Conservation (phyloP, 495 filamentous ascomycete species). For the Penicillium argentinense region DNA sequence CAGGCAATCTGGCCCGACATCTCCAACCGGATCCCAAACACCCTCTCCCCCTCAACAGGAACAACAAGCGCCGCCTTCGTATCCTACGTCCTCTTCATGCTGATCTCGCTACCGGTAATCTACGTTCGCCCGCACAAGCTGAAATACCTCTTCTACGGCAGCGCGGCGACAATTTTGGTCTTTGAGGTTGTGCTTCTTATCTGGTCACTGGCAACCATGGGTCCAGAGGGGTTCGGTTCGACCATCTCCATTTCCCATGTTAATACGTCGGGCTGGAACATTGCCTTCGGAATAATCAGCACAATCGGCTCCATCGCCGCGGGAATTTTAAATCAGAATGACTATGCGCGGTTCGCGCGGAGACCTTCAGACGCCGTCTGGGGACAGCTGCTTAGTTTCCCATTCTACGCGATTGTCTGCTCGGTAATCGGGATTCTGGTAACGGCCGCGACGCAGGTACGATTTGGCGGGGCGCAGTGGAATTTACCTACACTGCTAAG, state of each 20-base stretch:
- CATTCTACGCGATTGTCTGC: conserved; percentile 24
- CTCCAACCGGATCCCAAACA: conserved; percentile 25
- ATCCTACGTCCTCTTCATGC: conserved; percentile 23
- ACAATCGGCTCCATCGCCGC: conserved; percentile 19
- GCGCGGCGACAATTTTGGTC: conserved; percentile 8
- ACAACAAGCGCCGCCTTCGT: conserved; percentile 28
- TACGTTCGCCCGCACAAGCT: conserved; percentile 18
- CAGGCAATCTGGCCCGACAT: conserved; percentile 23
- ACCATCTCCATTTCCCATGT: not conserved
- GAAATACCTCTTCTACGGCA: conserved; percentile 11
- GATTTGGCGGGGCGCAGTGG: conserved; percentile 41
- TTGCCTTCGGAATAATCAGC: conserved; percentile 20
- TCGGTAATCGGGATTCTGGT: conserved; percentile 39
- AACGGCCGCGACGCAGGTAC: conserved; percentile 31
- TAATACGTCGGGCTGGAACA: conserved; percentile 9
- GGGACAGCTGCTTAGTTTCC: conserved; percentile 20
- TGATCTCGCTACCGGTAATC: conserved; percentile 16
- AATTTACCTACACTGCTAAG: conserved; percentile 37
- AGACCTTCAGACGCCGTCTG: conserved; percentile 19
- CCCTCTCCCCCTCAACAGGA: conserved; percentile 22
- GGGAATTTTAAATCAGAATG: conserved; percentile 25
- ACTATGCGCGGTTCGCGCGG: conserved; percentile 24
- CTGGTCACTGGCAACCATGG: conserved; percentile 18
- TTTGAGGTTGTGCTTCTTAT: conserved; percentile 13
- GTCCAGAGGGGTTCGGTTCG: conserved; percentile 9